Conservation (phyloP, 2,329 filamentous ascomycete genomes). For the Fusarium sp. region DNA sequence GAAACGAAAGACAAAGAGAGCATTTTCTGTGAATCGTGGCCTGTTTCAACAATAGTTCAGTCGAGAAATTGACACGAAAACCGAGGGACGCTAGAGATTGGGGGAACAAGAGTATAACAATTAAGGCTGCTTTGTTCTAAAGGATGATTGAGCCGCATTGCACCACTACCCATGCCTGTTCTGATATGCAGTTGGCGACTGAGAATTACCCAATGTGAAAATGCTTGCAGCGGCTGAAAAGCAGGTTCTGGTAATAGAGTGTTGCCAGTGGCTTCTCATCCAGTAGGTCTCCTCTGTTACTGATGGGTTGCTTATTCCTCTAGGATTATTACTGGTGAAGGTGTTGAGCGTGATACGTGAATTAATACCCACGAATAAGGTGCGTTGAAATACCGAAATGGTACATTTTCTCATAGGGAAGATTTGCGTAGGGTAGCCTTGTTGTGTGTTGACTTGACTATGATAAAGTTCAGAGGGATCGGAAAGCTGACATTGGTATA, state of each 20-base stretch:
- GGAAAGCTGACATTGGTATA: background rate
- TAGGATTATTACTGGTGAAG: background rate
- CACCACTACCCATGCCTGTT: background rate
- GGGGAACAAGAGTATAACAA: background rate
- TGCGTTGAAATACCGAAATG: too few species aligned
- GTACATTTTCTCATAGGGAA: too few species aligned
- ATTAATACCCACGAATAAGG: background rate
- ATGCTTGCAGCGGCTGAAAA: background rate
- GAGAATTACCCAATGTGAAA: background rate
- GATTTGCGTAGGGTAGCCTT: too few species aligned
- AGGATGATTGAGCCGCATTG: background rate
- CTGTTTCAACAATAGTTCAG: too few species aligned
- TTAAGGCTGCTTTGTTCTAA: background rate
- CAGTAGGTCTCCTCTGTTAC: background rate
- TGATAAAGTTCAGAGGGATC: background rate
- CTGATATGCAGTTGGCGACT: background rate
- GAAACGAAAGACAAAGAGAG: background rate
- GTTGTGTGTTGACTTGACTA: background rate
- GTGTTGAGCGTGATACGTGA: background rate
- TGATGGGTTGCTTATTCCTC: background rate
- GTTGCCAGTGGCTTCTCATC: background rate
- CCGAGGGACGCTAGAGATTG: background rate
- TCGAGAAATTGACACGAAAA: background rate
- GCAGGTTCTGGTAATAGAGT: background rate
- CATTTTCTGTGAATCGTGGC: background rate